A percentile compares a stretch with the other conserved stretches of the same genome.
These are phyloP conservation scores for Nitzschia sp. DNA, from an alignment of 108 stramenopile genomes.

Conservation along the genomic window DNA sequence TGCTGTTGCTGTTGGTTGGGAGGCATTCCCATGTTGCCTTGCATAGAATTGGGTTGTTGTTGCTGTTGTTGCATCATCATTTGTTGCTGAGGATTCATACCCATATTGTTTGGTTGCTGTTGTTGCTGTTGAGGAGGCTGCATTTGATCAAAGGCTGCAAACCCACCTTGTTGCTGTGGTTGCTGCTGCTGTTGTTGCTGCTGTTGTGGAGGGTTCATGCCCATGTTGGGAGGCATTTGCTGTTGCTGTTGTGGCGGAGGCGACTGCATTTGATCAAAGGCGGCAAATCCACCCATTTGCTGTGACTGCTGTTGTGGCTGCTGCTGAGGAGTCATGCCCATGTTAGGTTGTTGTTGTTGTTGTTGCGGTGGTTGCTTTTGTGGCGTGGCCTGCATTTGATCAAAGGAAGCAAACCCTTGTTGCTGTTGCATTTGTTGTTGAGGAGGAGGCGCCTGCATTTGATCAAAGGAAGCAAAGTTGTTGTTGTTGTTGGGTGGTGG, in stretches of 20 bases:
- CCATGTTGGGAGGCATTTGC: conserved; percentile 18
- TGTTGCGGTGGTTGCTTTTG: not conserved
- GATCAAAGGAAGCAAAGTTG: conserved; percentile 16
- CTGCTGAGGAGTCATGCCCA: conserved; percentile 17
- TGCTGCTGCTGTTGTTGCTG: conserved; percentile 7
- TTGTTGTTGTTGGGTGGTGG: conserved; percentile 21
- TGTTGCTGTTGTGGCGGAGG: conserved; percentile 2
- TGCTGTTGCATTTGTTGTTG: conserved; percentile 30
- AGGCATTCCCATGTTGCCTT: not conserved
- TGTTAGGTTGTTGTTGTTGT: conserved; percentile 2
- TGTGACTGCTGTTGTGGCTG: conserved; percentile 3
- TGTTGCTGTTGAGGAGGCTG: not conserved
- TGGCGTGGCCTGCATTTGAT: not conserved
- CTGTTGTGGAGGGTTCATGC: too few species aligned
- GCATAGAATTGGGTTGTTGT: not conserved
- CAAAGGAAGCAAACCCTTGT: conserved; percentile 3
- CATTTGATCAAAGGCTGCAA: conserved; percentile 3
- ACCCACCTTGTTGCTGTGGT: not conserved
- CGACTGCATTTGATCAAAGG: conserved; percentile 35
- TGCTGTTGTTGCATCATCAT: not conserved
- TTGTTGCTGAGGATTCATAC: not conserved
- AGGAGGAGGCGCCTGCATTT: conserved; percentile 3
- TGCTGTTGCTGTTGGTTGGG: too few species aligned
- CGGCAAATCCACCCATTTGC: conserved; percentile 43
- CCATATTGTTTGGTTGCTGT: too few species aligned